A percentile compares a stretch with the other conserved stretches of the same genome.
These are phyloP conservation scores for Inosperma sp. DNA, from an alignment of 768 basidiomycete species.

Conservation along the genomic window DNA sequence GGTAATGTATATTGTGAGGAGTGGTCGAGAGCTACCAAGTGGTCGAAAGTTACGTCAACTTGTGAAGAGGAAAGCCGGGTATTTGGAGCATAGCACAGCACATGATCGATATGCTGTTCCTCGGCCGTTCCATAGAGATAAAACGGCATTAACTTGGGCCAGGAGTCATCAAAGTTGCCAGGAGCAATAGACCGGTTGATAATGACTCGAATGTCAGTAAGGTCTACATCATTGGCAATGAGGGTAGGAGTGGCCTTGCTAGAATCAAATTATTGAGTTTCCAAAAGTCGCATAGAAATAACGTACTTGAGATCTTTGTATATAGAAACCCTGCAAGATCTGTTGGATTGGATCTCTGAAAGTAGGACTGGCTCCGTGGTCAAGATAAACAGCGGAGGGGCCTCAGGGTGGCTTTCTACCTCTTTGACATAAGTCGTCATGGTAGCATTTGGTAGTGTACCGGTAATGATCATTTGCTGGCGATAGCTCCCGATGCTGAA, in stretches of 20 bases:
- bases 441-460: slow-evolving; percentile 12
- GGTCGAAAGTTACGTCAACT: slow-evolving; percentile 18
- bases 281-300: too few relatives aligned
- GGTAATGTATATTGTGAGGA: too few relatives aligned
- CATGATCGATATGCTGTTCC: slow-evolving; percentile 33
- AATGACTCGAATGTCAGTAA: slow-evolving; percentile 27
- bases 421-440: slow-evolving; percentile 14
- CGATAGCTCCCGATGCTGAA: slow-evolving; percentile 36
- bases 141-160: slow-evolving; percentile 28
- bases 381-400: slow-evolving; percentile 16
- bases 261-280: too few relatives aligned
- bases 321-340: too few relatives aligned
- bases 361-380: too few relatives aligned
- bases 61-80: slow-evolving; percentile 21
- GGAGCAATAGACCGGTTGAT: too few relatives aligned
- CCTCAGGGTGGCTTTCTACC: slow-evolving; percentile 16
- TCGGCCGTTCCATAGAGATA: too few relatives aligned
- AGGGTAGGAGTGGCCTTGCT: too few relatives aligned
- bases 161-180: slow-evolving; percentile 23
- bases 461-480: slow-evolving; percentile 35
- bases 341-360: too few relatives aligned
- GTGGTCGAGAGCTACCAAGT: neutral
- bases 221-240: too few relatives aligned
- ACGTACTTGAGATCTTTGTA: too few relatives aligned
- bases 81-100: slow-evolving; percentile 26